Percentiles rank a stretch among this genome's conserved stretches.
Evolutionary conservation across 108 stramenopile species (phyloP).

Genomic region (Fistulifera solaris): DNA sequence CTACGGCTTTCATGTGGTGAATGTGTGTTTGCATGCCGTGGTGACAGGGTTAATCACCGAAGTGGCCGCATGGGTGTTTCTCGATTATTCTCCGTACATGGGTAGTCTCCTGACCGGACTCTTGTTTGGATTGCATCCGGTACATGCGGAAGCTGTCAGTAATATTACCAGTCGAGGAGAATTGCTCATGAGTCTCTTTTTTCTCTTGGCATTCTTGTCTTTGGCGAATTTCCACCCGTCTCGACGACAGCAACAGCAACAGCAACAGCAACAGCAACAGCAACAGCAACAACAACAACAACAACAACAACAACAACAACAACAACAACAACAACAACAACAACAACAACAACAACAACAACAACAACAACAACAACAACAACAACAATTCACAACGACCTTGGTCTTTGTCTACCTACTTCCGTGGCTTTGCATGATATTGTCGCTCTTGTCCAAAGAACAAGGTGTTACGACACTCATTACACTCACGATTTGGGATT

Average conservation of each 20-base stretch:
- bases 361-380: not conserved
- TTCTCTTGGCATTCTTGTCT: constrained; percentile 29
- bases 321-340: no score
- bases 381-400: not conserved
- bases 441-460: constrained; percentile 41
- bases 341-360: not conserved
- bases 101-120: constrained; percentile 31
- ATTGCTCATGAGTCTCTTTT: constrained; percentile 41
- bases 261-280: no score
- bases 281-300: no score
- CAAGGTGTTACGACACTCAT: constrained; percentile 46
- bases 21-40: constrained; percentile 34
- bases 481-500: constrained; percentile 34
- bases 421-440: constrained; percentile 40
- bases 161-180: constrained; percentile 56
- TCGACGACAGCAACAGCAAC: no score
- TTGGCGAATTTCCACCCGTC: constrained; percentile 14
- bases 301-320: no score
- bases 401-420: constrained; percentile 30
- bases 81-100: constrained; percentile 16
- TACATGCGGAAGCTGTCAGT: constrained; percentile 47
- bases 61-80: constrained; percentile 12
- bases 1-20: constrained; percentile 31
- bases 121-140: constrained; percentile 45
- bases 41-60: constrained; percentile 38